phyloP scores from a whole-genome alignment of 192 early-diverging fungal genomes.

The Backusella macrospora region DNA sequence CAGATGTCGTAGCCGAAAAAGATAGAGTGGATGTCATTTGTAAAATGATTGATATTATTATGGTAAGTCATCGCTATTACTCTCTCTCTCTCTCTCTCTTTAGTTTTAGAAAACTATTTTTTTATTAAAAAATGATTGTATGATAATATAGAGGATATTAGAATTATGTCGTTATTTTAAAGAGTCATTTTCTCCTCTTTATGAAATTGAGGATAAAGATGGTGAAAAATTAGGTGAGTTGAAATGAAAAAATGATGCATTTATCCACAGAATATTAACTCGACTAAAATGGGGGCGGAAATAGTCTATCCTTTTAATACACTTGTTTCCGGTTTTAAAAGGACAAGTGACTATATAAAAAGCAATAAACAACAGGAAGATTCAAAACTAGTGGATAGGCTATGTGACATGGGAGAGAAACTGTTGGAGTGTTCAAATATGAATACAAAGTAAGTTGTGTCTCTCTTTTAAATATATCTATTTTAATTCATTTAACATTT shows the following conservation, averaged over 20 bases:
- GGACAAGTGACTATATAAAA: not conserved
- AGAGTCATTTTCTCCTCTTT: not conserved
- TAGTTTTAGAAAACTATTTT: too few species aligned
- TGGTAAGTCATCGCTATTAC: not conserved
- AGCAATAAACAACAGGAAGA: not conserved
- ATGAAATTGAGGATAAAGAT: not conserved
- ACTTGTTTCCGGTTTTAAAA: not conserved
- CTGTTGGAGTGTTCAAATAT: not conserved
- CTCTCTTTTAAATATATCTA: not conserved
- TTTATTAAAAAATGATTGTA: not conserved
- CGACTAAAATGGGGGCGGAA: not conserved
- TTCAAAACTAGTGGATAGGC: not conserved
- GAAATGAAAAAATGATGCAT: not conserved
- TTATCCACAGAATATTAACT: not conserved
- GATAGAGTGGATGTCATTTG: not conserved
- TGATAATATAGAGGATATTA: not conserved
- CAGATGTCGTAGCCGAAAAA: not conserved
- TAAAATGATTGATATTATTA: conserved; percentile 8
- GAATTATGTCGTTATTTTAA: not conserved
- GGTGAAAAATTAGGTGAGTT: not conserved
- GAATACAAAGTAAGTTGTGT: not conserved
- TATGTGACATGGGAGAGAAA: not conserved
- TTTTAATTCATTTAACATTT: not conserved
- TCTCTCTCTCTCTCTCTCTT: not conserved
- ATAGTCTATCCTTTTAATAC: not conserved